Percentiles rank a stretch among this genome's conserved stretches.
Evolutionary conservation across 2,329 filamentous ascomycete genomes (phyloP).

Genomic region (Aspergillus sp.): DNA sequence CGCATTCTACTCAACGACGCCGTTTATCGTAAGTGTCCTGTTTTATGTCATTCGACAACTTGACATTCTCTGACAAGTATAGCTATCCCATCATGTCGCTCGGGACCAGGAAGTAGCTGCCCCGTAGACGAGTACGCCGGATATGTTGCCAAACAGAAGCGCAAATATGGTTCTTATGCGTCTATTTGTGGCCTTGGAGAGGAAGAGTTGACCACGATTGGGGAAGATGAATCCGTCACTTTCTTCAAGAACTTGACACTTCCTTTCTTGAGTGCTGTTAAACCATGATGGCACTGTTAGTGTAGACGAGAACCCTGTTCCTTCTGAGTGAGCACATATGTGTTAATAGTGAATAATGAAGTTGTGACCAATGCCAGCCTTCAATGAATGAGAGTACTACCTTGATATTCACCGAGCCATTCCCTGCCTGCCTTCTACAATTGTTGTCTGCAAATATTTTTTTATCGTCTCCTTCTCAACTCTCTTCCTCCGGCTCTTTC

Average conservation of each 20-base stretch:
- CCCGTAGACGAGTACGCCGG: constrained; percentile 47
- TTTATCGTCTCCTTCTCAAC: neutral
- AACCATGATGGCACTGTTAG: constrained; percentile 19
- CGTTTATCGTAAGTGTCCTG: constrained; percentile 49
- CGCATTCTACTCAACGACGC: constrained; percentile 63
- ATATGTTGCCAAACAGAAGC: constrained; percentile 48
- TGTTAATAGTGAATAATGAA: neutral
- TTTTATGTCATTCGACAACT: too few species aligned
- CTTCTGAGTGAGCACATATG: neutral
- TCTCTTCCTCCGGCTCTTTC: neutral
- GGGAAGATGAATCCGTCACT: constrained; percentile 20
- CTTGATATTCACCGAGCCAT: neutral
- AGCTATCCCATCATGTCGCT: constrained; percentile 53
- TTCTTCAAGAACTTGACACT: constrained; percentile 31
- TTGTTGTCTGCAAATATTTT: neutral
- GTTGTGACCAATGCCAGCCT: neutral
- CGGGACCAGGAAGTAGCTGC: constrained; percentile 58
- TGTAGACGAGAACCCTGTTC: too few species aligned
- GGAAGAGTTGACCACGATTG: constrained; percentile 21
- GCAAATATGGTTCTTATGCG: constrained; percentile 51
- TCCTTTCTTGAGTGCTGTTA: constrained; percentile 29
- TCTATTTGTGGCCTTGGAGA: constrained; percentile 22
- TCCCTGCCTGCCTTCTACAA: neutral
- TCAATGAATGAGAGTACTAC: neutral
- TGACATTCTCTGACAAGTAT: neutral